Base-by-base conservation (phyloP, 768 basidiomycete species). In the Russula earlei region DNA sequence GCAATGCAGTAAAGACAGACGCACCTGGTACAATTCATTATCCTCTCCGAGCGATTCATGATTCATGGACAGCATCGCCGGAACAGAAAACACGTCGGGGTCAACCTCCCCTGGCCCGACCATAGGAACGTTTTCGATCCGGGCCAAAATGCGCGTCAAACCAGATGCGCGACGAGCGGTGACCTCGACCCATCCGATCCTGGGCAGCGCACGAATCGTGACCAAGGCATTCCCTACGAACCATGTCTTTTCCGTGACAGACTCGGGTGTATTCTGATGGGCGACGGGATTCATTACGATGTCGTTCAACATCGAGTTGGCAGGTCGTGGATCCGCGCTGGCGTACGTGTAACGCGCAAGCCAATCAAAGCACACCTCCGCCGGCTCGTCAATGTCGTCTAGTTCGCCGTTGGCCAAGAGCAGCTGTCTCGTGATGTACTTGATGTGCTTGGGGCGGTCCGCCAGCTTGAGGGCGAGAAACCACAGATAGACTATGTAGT, bases 311-410 rank as follows among this genome's bases (percentile, higher is more conserved):
- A 85, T 75, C 1, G 90, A 91, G 31, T 76, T 78, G 1, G 91
- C 81, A 2, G 95, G 91, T 15, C 88, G 81, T 1, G 95, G 94
- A 66, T 96, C 93, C 15, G 92, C 91, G 64, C 87, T 92, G 14
- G 85, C 91, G 64, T 94, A 97, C 0, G 95, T 87, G 67, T 96
- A 96, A 17, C 96, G 78, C 10, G 91, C 87, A 17, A 99, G 77
- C 92, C 94, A 98, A 68, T 99, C 96, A 66, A 98, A 94, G 70
- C 91, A 95, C 34, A 98, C 95, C 66, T 97, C 91, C 0, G 93
- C 90, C 25, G 86, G 84, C 57, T 89, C 91, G 67, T 98, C 96
- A 5, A 94, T 74, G 38, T 80, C 76, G 2, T 73, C 71, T 51
- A 79, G 80, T 14, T 80, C 84, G 57, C 88, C 86, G 70, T 92